Percentiles rank a stretch among this genome's conserved stretches.
Evolutionary conservation across 345 rosid species (phyloP).

Genomic region (Eucalyptus marginata): DNA sequence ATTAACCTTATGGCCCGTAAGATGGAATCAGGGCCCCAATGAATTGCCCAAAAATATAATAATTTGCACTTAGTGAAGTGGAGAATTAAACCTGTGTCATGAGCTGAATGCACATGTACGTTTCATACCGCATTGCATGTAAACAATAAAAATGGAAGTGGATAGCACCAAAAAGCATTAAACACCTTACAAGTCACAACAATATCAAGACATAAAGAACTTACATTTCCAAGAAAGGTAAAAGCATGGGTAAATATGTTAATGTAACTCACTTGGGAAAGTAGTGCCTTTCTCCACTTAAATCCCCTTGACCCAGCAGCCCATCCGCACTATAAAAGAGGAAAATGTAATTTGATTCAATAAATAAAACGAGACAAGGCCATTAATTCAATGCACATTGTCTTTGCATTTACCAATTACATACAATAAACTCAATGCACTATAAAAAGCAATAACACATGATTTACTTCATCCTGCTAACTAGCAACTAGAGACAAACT

Average conservation of each 20-base stretch:
- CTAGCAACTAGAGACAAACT: background rate
- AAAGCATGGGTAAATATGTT: background rate
- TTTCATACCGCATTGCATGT: background rate
- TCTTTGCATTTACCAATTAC: background rate
- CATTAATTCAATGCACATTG: background rate
- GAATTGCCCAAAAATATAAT: background rate
- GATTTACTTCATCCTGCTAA: background rate
- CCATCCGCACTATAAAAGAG: slow-evolving; percentile 21
- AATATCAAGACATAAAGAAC: background rate
- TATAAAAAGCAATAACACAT: background rate
- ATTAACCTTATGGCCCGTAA: background rate
- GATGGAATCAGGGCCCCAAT: background rate
- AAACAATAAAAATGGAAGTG: background rate
- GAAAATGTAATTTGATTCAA: background rate
- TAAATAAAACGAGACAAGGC: background rate
- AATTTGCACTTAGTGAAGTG: background rate
- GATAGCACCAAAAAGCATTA: background rate
- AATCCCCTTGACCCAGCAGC: slow-evolving; percentile 28
- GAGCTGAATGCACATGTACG: background rate
- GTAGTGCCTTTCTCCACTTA: slow-evolving; percentile 26
- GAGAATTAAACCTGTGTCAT: background rate
- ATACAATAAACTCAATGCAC: background rate
- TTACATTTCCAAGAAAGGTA: background rate
- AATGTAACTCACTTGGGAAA: slow-evolving; percentile 57
- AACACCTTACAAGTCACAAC: background rate